A percentile compares a stretch with the other conserved stretches of the same genome.
Evolutionary conservation across 2,329 filamentous ascomycete genomes (phyloP).

Genomic region (Nannizziopsis barbatae): DNA sequence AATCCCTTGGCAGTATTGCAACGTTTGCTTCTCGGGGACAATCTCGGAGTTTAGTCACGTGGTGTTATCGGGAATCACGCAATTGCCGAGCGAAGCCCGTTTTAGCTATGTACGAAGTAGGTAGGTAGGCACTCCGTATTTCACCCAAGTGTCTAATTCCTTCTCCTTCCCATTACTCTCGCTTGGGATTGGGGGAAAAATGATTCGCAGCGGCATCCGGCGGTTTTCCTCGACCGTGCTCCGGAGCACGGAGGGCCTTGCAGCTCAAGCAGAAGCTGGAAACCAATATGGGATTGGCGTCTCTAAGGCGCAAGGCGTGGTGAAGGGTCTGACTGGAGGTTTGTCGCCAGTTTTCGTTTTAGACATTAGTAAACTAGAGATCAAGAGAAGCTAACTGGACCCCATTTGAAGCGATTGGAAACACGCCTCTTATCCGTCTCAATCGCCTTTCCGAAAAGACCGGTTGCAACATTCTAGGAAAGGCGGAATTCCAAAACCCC

Average conservation of each 20-base stretch:
- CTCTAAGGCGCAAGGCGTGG: constrained; percentile 67
- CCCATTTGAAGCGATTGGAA: constrained; percentile 66
- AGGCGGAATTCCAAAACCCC: constrained; percentile 98
- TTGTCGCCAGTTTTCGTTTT: constrained; percentile 22
- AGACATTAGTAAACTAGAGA: not conserved
- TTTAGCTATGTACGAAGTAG: no score
- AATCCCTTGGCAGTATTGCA: constrained; percentile 1
- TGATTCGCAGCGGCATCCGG: constrained; percentile 60
- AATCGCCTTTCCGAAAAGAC: constrained; percentile 82
- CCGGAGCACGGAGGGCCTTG: constrained; percentile 39
- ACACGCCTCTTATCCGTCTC: constrained; percentile 85
- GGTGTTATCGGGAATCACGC: not conserved
- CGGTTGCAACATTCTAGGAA: constrained; percentile 86
- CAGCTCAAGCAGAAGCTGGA: constrained; percentile 38
- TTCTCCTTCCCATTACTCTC: constrained; percentile 15
- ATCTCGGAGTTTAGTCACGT: not conserved
- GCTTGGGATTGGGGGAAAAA: constrained; percentile 26
- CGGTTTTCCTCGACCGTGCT: constrained; percentile 55
- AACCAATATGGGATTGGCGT: constrained; percentile 58
- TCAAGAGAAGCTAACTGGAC: not conserved
- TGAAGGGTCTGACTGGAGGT: constrained; percentile 74
- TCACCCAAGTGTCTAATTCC: not conserved
- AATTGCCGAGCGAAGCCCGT: not conserved
- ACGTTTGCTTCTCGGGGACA: not conserved
- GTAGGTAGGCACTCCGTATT: not conserved